Conservation (phyloP, 2,329 filamentous ascomycete species). For the Claviceps cyperi region DNA sequence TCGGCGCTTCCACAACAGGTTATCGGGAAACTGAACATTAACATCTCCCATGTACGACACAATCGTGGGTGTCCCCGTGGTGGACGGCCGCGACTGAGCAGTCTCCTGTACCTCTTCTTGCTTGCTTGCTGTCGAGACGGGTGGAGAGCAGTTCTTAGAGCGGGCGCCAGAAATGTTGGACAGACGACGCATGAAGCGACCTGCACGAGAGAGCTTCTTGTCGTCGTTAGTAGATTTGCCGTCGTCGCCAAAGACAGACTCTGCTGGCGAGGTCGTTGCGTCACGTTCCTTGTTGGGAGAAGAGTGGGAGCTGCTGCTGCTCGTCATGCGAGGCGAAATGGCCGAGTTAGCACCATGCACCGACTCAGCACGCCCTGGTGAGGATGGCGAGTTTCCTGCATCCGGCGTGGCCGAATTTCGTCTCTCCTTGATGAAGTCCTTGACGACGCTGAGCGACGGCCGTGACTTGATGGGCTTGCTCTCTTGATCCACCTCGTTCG, state of each 20-base stretch:
- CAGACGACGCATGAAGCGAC: conserved; percentile 44
- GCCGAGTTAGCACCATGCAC: conserved; percentile 24
- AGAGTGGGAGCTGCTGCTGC: conserved; percentile 45
- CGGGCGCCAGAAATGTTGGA: conserved; percentile 36
- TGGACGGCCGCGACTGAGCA: conserved; percentile 12
- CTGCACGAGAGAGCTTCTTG: conserved; percentile 36
- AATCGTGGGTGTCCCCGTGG: conserved; percentile 24
- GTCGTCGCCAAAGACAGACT: conserved; percentile 33
- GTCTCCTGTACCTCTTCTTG: conserved; percentile 28
- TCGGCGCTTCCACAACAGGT: conserved; percentile 87
- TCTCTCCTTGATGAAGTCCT: conserved; percentile 46
- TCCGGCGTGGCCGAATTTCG: conserved; percentile 34
- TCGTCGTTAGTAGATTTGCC: conserved; percentile 26
- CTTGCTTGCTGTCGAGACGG: conserved; percentile 34
- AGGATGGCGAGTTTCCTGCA: conserved; percentile 21
- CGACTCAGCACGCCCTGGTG: conserved; percentile 33
- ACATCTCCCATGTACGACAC: conserved; percentile 71
- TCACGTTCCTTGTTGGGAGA: conserved; percentile 32
- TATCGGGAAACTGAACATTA: conserved; percentile 95
- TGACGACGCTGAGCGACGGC: conserved; percentile 43
- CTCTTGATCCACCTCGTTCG: conserved; percentile 22
- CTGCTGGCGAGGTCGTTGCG: conserved; percentile 26
- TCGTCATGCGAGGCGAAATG: conserved; percentile 43
- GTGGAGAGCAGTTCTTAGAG: conserved; percentile 29
- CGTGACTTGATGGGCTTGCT: conserved; percentile 26